A percentile compares a stretch with the other conserved stretches of the same genome.
Conservation (phyloP, 106 monocot genomes). For the Dendrobium huoshanense region DNA sequence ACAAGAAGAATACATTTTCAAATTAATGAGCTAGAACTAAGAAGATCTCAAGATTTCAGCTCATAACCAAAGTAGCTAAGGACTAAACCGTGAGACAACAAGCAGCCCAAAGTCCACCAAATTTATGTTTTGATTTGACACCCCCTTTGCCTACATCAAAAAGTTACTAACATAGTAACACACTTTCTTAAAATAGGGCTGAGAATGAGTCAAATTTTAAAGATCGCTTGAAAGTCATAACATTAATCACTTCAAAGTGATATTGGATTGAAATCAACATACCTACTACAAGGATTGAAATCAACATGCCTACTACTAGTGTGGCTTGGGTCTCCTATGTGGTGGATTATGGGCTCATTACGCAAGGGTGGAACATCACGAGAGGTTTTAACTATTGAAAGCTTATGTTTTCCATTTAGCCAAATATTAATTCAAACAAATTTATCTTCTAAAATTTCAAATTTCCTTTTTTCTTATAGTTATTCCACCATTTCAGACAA, state of each 20-base stretch:
- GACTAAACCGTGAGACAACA: too few relatives aligned
- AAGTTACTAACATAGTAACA: background rate
- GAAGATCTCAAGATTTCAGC: too few relatives aligned
- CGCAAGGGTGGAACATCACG: background rate
- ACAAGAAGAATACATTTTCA: too few relatives aligned
- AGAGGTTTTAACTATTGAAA: background rate
- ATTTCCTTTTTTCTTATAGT: background rate
- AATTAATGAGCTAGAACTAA: too few relatives aligned
- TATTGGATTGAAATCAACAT: background rate
- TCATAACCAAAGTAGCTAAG: too few relatives aligned
- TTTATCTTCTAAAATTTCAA: background rate
- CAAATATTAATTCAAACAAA: background rate
- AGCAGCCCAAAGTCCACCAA: too few relatives aligned
- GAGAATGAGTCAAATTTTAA: background rate
- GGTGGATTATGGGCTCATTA: too few relatives aligned
- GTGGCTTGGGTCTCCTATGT: background rate
- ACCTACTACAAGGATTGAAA: background rate
- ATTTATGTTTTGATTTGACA: too few relatives aligned
- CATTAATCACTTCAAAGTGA: background rate
- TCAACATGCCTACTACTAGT: background rate
- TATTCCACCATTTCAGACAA: background rate
- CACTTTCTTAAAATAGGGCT: background rate
- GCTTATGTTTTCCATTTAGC: background rate
- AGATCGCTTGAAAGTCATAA: background rate
- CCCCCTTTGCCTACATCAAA: too few relatives aligned